phyloP scores from a whole-genome alignment of 2,329 filamentous ascomycete species.

The Pseudogymnoascus sp. region DNA sequence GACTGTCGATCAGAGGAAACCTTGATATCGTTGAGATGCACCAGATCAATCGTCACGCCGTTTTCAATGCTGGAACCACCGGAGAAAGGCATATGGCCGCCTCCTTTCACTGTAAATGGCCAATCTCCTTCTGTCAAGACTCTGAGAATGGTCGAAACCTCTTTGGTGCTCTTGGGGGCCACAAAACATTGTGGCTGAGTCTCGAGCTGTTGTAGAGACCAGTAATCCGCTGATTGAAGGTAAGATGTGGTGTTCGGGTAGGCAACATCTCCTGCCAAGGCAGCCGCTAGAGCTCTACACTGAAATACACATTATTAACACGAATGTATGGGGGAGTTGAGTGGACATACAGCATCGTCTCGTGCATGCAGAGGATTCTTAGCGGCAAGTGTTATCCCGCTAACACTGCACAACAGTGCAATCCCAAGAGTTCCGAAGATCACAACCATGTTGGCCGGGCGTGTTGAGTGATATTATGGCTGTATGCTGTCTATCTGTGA shows the following conservation, averaged over 20 bases:
- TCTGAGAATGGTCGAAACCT: not conserved
- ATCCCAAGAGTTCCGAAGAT: not conserved
- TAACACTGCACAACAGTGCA: not conserved
- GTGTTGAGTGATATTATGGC: not conserved
- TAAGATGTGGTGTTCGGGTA: not conserved
- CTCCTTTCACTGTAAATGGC: slow-evolving; percentile 48
- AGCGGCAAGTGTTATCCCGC: not conserved
- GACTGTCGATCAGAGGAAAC: slow-evolving; percentile 23
- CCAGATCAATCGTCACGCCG: slow-evolving; percentile 42
- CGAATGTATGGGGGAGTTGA: not conserved
- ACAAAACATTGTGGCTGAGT: not conserved
- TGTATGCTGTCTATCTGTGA: not conserved
- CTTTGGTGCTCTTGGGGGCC: not conserved
- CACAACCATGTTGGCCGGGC: not conserved
- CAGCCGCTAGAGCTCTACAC: not conserved
- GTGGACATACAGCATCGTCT: not conserved
- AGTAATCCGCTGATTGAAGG: not conserved
- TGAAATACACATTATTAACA: not conserved
- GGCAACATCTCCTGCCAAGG: not conserved
- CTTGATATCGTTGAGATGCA: slow-evolving; percentile 16
- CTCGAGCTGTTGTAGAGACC: not conserved
- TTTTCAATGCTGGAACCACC: slow-evolving; percentile 41
- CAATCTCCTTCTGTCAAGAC: slow-evolving; percentile 14
- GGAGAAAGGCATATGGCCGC: slow-evolving; percentile 50
- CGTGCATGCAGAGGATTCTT: not conserved